Evolutionary conservation across 345 rosid species (phyloP).

Genomic region (Combretum micranthum): DNA sequence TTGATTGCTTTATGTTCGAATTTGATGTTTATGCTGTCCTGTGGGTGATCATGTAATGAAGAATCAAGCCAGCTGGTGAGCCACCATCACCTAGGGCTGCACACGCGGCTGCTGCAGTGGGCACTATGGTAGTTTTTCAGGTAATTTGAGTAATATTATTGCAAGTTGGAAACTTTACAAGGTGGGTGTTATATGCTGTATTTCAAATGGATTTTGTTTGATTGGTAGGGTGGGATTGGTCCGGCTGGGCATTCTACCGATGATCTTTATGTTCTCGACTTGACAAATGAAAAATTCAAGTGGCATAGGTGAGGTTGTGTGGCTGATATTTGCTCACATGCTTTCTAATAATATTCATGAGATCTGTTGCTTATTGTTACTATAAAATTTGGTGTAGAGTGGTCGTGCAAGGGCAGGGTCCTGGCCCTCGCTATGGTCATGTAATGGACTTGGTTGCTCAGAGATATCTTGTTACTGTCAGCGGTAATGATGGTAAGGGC

Average conservation of each 20-base stretch:
- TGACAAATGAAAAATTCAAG: constrained; percentile 88
- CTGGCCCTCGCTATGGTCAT: constrained; percentile 98
- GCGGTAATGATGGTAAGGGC: constrained; percentile 88
- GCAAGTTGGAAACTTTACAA: not conserved
- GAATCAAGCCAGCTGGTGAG: constrained; percentile 88
- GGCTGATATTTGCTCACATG: not conserved
- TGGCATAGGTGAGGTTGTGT: constrained; percentile 80
- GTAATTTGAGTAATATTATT: constrained; percentile 24
- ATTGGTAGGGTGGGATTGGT: constrained; percentile 92
- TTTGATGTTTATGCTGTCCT: not conserved
- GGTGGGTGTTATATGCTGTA: not conserved
- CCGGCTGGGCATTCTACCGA: constrained; percentile 99
- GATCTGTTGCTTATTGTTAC: not conserved
- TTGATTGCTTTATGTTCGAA: not conserved
- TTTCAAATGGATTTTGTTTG: constrained; percentile 7
- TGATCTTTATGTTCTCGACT: constrained; percentile 93
- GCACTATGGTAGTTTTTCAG: constrained; percentile 99
- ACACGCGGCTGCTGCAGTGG: constrained; percentile 93
- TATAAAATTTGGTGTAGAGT: constrained; percentile 40
- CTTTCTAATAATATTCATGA: not conserved
- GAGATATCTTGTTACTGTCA: constrained; percentile 90
- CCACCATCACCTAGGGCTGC: constrained; percentile 99
- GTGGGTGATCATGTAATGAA: constrained; percentile 21
- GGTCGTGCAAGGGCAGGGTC: constrained; percentile 98
- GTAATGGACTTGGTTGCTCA: constrained; percentile 96